Evolutionary conservation across 2,329 filamentous ascomycete species (phyloP), one percentile per base, ranked within the genome.

Genomic region (Cordyceps tenuipes): DNA sequence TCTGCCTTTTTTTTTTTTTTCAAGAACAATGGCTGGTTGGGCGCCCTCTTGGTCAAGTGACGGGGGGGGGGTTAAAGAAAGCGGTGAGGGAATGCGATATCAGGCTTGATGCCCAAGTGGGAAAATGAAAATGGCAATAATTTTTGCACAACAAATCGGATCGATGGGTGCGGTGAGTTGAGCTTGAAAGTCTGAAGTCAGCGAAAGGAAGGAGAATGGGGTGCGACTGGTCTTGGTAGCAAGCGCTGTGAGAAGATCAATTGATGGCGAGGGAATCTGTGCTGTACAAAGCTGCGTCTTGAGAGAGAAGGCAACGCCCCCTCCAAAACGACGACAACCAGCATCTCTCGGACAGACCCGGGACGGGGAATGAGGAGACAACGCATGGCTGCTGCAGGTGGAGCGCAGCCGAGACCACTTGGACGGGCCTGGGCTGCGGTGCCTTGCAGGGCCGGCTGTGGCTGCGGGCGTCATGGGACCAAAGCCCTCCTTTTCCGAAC

Each of bases 331-430:
- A 39, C 7, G 8, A 57, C 31, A 31, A 17, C 29, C 8, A 36
- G n/a, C 23, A 19, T 31, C 12, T 31, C 12, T 61, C 60, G 60
- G 60, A 61, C 54, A 61, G 60, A 61, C 44, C 44, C 60, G 60
- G 60, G 54, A 61, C 46, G 48, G 44, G 17, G 19, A 15, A n/a
- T 6, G 34, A 6, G 10, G 34, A 36, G 3, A 5, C 9, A 36
- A 36, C 34, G 34, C 39, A 43, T 43, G 39, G 39, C 39, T 43
- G 15, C 39, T 19, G 57, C 19, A 36, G 36, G 46, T 57, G 44
- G 52, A 57, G 55, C 46, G 26, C 21, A 26, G 19, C 31, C 44
- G 51, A 49, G 26, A 61, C 34, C 29, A 21, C 17, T 17, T 44
- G 19, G 23, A 3, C 15, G 19, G 23, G 5, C 15, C 21, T 50